Evolutionary conservation across 1,139 yeast genomes (phyloP), one percentile per base, ranked within the genome.

Genomic region (Suhomyces atakaporum): DNA sequence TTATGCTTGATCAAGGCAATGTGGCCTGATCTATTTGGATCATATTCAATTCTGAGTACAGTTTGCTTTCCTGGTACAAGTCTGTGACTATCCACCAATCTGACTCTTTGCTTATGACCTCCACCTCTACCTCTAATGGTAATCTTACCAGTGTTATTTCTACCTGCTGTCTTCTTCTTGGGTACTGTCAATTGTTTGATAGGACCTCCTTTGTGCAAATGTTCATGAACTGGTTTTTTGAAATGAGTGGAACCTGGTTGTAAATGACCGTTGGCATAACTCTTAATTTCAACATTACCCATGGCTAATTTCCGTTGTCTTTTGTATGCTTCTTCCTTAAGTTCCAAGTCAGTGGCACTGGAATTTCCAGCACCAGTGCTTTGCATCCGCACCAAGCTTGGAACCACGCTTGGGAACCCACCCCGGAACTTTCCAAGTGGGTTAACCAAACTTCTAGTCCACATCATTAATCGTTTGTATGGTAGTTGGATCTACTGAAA

Each of bases 81-180:
- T 54, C 99, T 77, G 51, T 72, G 71, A 55, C 83, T 82, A 62
- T 92, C 99, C 19, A 92, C 75, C 31, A 86, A 61, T 54, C 99
- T 78, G 28, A 85, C 77, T 62, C 98, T 79, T 56, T 89, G 82
- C 62, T 85, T 88, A 60, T 87, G 95, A 30, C 97, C 98, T 53
- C 98, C 98, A 60, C 98, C 98, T 62, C 94, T 81, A 59, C 94
- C 97, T 58, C 98, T 80, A 28, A 88, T 84, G 7, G 96, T 87
- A 53, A 92, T 87, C 49, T 78, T 76, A 50, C 99, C 99, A 9
- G 84, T 72, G 62, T 85, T 75, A 61, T 92, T 90, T 67, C 99
- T 82, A 48, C 99, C 99, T 36, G 95, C 84, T 32, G 80, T 79
- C 43, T 78, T 77, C 58, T 82, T 81, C 54, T 79, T 79, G 25